These are phyloP conservation scores for Lecanicillium sp. DNA, from an alignment of 2,329 filamentous ascomycete species.

Conservation along the genomic window DNA sequence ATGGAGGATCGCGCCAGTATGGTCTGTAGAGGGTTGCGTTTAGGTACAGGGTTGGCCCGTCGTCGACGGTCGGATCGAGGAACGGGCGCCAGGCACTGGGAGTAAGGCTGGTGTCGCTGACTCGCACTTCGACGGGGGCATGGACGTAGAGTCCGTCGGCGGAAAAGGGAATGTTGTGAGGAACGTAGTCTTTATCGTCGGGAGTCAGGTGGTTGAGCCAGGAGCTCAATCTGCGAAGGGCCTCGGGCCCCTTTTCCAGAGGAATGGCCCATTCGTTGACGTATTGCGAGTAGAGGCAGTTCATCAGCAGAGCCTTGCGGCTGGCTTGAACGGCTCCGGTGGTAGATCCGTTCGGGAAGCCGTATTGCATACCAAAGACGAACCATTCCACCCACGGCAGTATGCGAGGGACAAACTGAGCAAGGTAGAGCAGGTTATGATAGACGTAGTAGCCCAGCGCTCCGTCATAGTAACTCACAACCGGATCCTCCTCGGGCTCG, in stretches of 20 bases:
- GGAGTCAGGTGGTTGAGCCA: constrained; percentile 66
- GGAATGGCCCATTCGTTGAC: constrained; percentile 98
- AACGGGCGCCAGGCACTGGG: constrained; percentile 28
- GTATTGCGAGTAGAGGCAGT: constrained; percentile 96
- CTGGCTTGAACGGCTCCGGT: constrained; percentile 74
- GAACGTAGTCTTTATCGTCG: constrained; percentile 55
- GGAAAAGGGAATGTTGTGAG: constrained; percentile 70
- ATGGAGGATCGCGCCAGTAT: constrained; percentile 70
- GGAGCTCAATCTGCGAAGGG: constrained; percentile 69
- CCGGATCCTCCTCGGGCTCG: constrained; percentile 49
- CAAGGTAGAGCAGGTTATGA: constrained; percentile 78
- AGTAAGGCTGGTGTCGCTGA: constrained; percentile 55
- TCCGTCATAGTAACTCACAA: constrained; percentile 71
- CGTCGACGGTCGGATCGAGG: constrained; percentile 61
- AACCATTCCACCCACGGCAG: constrained; percentile 92
- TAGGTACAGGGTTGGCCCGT: constrained; percentile 73
- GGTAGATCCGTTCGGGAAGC: constrained; percentile 63
- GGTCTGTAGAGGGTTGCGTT: constrained; percentile 87
- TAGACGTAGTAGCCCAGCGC: constrained; percentile 81
- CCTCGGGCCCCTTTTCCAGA: constrained; percentile 77
- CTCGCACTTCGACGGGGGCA: constrained; percentile 85
- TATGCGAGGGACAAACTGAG: constrained; percentile 68
- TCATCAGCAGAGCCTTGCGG: constrained; percentile 78
- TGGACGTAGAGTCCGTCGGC: constrained; percentile 75
- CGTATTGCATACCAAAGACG: constrained; percentile 96